Evolutionary conservation across 2,329 filamentous ascomycete species (phyloP).

Genomic region (Aaosphaeria arxii): DNA sequence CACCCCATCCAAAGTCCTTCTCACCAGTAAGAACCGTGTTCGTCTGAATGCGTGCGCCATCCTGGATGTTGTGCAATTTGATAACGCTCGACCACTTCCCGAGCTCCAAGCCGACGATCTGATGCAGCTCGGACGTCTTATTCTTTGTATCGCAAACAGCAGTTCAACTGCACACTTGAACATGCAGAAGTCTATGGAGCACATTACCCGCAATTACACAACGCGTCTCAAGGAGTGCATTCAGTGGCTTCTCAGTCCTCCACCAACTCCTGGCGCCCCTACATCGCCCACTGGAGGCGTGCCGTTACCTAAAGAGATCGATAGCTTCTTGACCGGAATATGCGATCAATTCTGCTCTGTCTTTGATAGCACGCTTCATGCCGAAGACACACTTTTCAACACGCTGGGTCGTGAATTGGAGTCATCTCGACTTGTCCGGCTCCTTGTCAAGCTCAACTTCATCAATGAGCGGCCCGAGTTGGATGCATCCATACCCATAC

Average conservation of each 20-base stretch:
- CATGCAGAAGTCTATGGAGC: conserved; percentile 68
- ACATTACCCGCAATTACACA: conserved; percentile 73
- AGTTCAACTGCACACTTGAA: conserved; percentile 60
- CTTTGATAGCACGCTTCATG: conserved; percentile 76
- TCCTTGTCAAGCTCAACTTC: conserved; percentile 78
- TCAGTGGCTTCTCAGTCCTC: conserved; percentile 72
- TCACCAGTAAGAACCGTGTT: conserved; percentile 88
- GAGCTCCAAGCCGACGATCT: conserved; percentile 90
- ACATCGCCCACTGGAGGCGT: conserved; percentile 24
- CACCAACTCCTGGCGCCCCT: conserved; percentile 20
- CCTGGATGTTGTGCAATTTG: conserved; percentile 83
- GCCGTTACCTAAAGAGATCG: conserved; percentile 64
- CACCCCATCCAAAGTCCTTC: conserved; percentile 80
- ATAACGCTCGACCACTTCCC: conserved; percentile 62
- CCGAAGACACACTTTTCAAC: conserved; percentile 69
- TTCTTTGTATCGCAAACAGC: conserved; percentile 78
- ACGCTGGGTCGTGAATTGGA: conserved; percentile 80
- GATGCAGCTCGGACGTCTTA: conserved; percentile 75
- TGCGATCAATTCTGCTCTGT: conserved; percentile 71
- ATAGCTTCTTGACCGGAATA: conserved; percentile 76
- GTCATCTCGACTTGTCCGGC: conserved; percentile 79
- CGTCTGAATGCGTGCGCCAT: conserved; percentile 85
- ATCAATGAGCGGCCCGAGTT: conserved; percentile 89
- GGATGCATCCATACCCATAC: conserved; percentile 59
- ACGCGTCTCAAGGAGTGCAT: conserved; percentile 75